phyloP scores from a whole-genome alignment of 2,329 filamentous ascomycete genomes.

The Nothophoma quercina region DNA sequence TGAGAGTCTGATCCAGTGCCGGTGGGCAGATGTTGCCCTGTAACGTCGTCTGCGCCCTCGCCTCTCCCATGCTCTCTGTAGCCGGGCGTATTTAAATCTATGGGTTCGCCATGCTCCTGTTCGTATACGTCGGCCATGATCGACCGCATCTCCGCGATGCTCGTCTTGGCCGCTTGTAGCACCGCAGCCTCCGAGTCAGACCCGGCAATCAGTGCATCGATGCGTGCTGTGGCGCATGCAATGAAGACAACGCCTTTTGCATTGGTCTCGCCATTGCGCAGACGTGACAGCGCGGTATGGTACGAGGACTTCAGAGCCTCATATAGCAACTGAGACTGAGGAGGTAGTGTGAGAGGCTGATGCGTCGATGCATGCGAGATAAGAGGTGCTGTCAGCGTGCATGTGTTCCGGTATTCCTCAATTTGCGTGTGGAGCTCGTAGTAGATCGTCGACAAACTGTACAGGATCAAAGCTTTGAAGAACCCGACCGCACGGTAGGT shows the following conservation, averaged over 20 bases:
- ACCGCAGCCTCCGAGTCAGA: conserved; percentile 27
- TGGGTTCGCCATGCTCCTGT: conserved; percentile 31
- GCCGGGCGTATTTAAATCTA: conserved; percentile 21
- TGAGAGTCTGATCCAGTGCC: neutral
- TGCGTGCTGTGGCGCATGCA: conserved; percentile 29
- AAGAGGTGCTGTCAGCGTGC: conserved; percentile 15
- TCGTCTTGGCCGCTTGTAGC: conserved; percentile 26
- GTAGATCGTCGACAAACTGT: conserved; percentile 33
- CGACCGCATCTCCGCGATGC: conserved; percentile 17
- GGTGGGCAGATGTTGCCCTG: neutral
- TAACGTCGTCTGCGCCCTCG: conserved; percentile 12
- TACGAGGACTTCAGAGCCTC: conserved; percentile 17
- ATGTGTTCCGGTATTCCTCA: conserved; percentile 24
- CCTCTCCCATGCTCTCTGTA: conserved; percentile 21
- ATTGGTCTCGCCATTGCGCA: conserved; percentile 37
- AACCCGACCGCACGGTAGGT: conserved; percentile 31
- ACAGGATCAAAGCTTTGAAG: conserved; percentile 34
- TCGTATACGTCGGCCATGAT: conserved; percentile 29
- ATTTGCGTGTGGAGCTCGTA: conserved; percentile 33
- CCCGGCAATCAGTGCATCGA: conserved; percentile 31
- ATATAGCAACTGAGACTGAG: conserved; percentile 24
- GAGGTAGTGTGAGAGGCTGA: conserved; percentile 7
- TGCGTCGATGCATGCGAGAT: neutral
- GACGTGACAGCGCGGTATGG: conserved; percentile 18
- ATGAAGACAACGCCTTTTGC: conserved; percentile 34